phyloP scores from a whole-genome alignment of 2,329 filamentous ascomycete genomes.

The Blastomyces gilchristii region DNA sequence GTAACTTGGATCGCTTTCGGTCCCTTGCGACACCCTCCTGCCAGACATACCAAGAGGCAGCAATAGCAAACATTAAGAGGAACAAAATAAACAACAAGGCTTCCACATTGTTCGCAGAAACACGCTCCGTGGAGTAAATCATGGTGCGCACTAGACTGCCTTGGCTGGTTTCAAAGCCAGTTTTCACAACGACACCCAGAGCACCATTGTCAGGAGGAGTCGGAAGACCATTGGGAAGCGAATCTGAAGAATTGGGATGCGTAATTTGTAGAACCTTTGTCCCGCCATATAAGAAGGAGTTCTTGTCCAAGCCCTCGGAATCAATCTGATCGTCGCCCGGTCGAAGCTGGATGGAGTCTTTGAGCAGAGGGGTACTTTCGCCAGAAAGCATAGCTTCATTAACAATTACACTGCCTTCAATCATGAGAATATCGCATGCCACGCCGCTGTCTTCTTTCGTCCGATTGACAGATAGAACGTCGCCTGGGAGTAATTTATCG shows the following conservation, averaged over 20 bases:
- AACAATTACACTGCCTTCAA: slow-evolving; percentile 92
- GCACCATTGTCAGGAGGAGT: slow-evolving; percentile 87
- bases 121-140: slow-evolving; percentile 98
- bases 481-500: slow-evolving; percentile 84
- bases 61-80: slow-evolving; percentile 88
- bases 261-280: slow-evolving; percentile 96
- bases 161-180: slow-evolving; percentile 96
- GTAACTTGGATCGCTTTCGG: slow-evolving; percentile 90
- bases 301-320: slow-evolving; percentile 88
- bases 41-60: slow-evolving; percentile 99
- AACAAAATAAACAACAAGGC: slow-evolving; percentile 97
- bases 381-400: slow-evolving; percentile 99
- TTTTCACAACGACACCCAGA: slow-evolving; percentile 90
- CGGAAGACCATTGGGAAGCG: slow-evolving; percentile 60
- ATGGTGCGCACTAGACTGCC: slow-evolving; percentile 95
- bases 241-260: slow-evolving; percentile 56
- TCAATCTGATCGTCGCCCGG: slow-evolving; percentile 73
- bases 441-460: slow-evolving; percentile 97
- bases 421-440: slow-evolving; percentile 89
- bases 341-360: slow-evolving; percentile 88
- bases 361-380: slow-evolving; percentile 91
- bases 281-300: slow-evolving; percentile 89
- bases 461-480: slow-evolving; percentile 80
- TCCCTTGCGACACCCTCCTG: slow-evolving; percentile 89
- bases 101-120: slow-evolving; percentile 96